phyloP scores from a whole-genome alignment of 306 rosid genomes.

The Ammopiptanthus mongolicus region DNA sequence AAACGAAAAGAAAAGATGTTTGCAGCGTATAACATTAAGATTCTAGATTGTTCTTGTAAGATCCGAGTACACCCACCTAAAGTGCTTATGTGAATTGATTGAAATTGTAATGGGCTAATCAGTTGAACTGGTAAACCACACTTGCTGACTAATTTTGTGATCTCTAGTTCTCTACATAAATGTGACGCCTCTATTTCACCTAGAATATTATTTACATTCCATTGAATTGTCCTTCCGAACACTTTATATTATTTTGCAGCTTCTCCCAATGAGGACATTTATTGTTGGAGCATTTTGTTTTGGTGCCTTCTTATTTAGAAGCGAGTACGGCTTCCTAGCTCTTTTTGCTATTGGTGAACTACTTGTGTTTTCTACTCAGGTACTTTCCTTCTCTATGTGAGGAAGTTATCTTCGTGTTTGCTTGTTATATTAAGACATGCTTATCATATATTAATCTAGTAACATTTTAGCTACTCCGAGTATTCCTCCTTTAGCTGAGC shows the following conservation, averaged over 20 bases:
- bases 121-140: background rate
- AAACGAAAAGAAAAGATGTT: background rate
- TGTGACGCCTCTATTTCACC: background rate
- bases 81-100: background rate
- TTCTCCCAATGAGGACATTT: constrained; percentile 59
- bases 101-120: background rate
- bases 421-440: background rate
- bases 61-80: background rate
- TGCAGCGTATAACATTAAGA: background rate
- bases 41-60: background rate
- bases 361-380: constrained; percentile 85
- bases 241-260: constrained; percentile 40
- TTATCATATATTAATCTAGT: background rate
- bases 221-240: constrained; percentile 3
- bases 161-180: background rate
- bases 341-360: constrained; percentile 76
- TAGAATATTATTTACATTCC: background rate
- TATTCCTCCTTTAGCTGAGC: background rate
- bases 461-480: background rate
- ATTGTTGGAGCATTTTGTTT: constrained; percentile 72
- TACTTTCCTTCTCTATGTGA: constrained; percentile 23
- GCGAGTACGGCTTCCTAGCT: constrained; percentile 64
- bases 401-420: background rate
- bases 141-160: background rate
- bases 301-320: constrained; percentile 63